These are phyloP conservation scores for Flaveria bidentis DNA, from an alignment of 129 eudicot genomes.

Conservation along the genomic window DNA sequence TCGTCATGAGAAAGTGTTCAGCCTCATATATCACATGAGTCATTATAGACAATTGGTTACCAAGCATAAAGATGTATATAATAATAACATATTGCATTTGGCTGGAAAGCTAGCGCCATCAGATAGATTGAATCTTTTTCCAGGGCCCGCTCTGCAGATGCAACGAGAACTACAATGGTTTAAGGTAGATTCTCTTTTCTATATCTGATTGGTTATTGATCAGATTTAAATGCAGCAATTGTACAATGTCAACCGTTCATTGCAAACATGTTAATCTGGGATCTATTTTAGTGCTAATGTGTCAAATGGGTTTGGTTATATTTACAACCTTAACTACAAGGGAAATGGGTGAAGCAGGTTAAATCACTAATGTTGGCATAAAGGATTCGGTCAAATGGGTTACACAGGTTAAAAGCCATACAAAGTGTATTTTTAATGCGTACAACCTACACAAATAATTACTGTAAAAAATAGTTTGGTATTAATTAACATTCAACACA, in stretches of 20 bases:
- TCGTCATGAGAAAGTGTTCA: slow-evolving; percentile 13
- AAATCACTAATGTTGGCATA: background rate
- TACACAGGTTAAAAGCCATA: background rate
- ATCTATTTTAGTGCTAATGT: background rate
- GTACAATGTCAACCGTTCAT: background rate
- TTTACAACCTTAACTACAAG: background rate
- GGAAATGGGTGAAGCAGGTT: background rate
- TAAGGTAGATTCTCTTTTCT: background rate
- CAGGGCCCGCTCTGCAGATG: background rate
- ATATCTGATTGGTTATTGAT: background rate
- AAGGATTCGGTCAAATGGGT: too few relatives aligned
- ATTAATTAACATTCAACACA: background rate
- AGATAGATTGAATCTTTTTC: slow-evolving; percentile 8
- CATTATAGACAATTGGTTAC: slow-evolving; percentile 13
- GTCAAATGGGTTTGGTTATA: slow-evolving; percentile 1
- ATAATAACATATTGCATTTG: background rate
- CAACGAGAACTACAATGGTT: background rate
- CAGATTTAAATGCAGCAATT: too few relatives aligned
- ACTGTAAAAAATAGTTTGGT: too few relatives aligned
- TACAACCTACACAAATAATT: background rate
- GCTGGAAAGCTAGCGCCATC: background rate
- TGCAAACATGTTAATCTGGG: background rate
- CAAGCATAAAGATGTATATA: slow-evolving; percentile 5
- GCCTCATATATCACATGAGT: slow-evolving; percentile 14
- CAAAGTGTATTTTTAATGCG: too few relatives aligned